Evolutionary conservation across 768 basidiomycete genomes (phyloP).

Genomic region (Sporobolomyces pararoseus): DNA sequence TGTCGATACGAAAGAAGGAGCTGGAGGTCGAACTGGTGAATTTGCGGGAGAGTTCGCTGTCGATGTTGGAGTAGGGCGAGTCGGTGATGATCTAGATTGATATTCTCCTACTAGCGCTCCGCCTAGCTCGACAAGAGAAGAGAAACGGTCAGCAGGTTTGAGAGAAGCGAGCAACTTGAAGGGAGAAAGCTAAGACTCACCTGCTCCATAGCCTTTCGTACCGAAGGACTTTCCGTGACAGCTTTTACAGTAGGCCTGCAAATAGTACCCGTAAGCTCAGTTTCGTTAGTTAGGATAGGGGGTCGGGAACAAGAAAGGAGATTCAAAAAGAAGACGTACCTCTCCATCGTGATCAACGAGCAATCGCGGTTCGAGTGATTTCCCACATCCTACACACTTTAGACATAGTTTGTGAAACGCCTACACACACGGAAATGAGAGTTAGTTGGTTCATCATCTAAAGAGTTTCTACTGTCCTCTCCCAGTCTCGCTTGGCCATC

Average conservation of each 20-base stretch:
- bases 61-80: background rate
- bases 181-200: slow-evolving; percentile 1
- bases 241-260: slow-evolving; percentile 60
- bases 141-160: background rate
- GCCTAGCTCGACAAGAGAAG: background rate
- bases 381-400: slow-evolving; percentile 69
- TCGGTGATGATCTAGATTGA: slow-evolving; percentile 1
- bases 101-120: slow-evolving; percentile 37
- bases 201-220: slow-evolving; percentile 40
- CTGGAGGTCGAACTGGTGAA: slow-evolving; percentile 3
- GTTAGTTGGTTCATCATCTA: background rate
- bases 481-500: no score
- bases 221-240: slow-evolving; percentile 79
- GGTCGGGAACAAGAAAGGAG: background rate
- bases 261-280: background rate
- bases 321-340: slow-evolving; percentile 56
- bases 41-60: background rate
- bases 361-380: slow-evolving; percentile 69
- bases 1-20: background rate
- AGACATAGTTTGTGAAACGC: slow-evolving; percentile 63
- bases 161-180: background rate
- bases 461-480: no score
- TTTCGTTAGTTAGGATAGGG: slow-evolving; percentile 53
- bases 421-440: slow-evolving; percentile 6
- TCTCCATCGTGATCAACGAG: slow-evolving; percentile 78